Evolutionary conservation across 192 early-diverging fungal genomes (phyloP).

Genomic region (Coemansia sp.): DNA sequence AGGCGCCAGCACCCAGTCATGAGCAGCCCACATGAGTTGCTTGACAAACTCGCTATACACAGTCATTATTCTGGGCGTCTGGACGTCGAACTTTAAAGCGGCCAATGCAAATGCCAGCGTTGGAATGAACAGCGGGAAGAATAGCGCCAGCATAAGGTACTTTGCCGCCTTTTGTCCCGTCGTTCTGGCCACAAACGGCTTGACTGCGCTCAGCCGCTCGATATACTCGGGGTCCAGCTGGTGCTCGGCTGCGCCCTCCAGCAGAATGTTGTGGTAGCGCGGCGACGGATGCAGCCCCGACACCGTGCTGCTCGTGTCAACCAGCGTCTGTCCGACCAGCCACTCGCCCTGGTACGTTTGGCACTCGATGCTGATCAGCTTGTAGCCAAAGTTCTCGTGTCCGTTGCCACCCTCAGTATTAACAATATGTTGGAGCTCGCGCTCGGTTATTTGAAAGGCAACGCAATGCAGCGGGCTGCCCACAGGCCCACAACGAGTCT

Average conservation of each 20-base stretch:
- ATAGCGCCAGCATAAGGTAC: slow-evolving; percentile 8
- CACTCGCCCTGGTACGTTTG: slow-evolving; percentile 20
- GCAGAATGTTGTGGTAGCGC: slow-evolving; percentile 34
- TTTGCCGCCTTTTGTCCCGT: slow-evolving; percentile 34
- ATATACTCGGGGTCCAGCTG: slow-evolving; percentile 31
- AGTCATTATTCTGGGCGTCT: slow-evolving; percentile 19
- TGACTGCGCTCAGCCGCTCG: slow-evolving; percentile 15
- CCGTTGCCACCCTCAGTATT: slow-evolving; percentile 49
- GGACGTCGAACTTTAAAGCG: slow-evolving; percentile 20
- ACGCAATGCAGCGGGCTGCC: slow-evolving; percentile 39
- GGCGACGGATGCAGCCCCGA: slow-evolving; percentile 26
- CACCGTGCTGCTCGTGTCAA: slow-evolving; percentile 5
- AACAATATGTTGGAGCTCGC: slow-evolving; percentile 39
- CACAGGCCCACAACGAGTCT: too few species aligned
- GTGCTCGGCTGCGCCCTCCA: slow-evolving; percentile 41
- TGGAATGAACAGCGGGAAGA: slow-evolving; percentile 19
- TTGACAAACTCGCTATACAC: slow-evolving; percentile 18
- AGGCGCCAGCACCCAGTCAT: slow-evolving; percentile 28
- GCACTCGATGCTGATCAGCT: slow-evolving; percentile 25
- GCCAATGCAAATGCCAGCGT: slow-evolving; percentile 1
- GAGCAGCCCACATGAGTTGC: slow-evolving; percentile 21
- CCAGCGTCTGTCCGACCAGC: slow-evolving; percentile 23
- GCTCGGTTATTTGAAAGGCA: slow-evolving; percentile 34
- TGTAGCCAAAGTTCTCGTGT: slow-evolving; percentile 44
- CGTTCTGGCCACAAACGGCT: slow-evolving; percentile 20